Percentiles rank a stretch among this genome's conserved stretches.
Evolutionary conservation across 257 asterid species (phyloP).

Genomic region (Scutellaria barbata): DNA sequence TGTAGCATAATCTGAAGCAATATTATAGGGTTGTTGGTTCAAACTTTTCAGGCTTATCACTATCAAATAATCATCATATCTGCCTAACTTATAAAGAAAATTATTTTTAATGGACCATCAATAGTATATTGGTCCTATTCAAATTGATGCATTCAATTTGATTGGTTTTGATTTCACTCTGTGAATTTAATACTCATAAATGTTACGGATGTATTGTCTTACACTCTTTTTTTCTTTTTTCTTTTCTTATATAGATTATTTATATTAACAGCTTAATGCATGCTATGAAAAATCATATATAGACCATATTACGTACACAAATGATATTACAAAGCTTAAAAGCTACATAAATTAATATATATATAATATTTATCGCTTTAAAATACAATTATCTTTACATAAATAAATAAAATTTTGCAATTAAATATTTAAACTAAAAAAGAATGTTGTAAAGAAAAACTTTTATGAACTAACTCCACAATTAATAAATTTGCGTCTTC

Average conservation of each 20-base stretch:
- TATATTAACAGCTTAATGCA: background rate
- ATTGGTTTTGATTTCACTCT: constrained; percentile 1
- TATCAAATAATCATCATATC: constrained; percentile 17
- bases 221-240: background rate
- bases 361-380: too few relatives aligned
- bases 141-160: constrained; percentile 25
- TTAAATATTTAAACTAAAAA: too few relatives aligned
- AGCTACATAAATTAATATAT: too few relatives aligned
- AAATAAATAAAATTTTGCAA: too few relatives aligned
- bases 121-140: constrained; percentile 12
- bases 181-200: constrained; percentile 3
- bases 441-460: too few relatives aligned
- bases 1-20: too few relatives aligned
- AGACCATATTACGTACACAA: background rate
- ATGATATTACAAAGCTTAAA: too few relatives aligned
- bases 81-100: constrained; percentile 30
- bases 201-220: background rate
- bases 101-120: constrained; percentile 23
- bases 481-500: background rate
- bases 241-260: background rate
- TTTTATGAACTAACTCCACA: background rate
- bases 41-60: constrained; percentile 12
- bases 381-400: too few relatives aligned
- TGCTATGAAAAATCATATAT: background rate
- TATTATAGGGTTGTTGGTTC: background rate